These are phyloP conservation scores for Zymoseptoria pseudotritici DNA, from an alignment of 2,329 filamentous ascomycete genomes.

Conservation along the genomic window DNA sequence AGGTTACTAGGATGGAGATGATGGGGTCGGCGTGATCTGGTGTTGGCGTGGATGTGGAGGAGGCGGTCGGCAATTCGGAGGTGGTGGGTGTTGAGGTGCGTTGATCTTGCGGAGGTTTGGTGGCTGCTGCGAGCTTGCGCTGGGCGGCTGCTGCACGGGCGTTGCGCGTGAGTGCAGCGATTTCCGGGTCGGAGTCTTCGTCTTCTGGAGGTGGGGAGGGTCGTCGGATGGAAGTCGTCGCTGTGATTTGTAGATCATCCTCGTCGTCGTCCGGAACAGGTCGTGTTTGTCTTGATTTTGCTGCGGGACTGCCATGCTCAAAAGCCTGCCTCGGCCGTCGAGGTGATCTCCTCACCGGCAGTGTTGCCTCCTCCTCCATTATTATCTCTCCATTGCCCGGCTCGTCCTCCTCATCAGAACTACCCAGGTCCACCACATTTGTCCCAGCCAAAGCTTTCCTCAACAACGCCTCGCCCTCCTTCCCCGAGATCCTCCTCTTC, in stretches of 20 bases:
- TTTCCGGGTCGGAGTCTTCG: slow-evolving; percentile 35
- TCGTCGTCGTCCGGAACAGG: slow-evolving; percentile 11
- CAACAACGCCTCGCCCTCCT: slow-evolving; percentile 20
- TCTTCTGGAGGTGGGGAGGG: slow-evolving; percentile 9
- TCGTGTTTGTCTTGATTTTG: slow-evolving; percentile 7
- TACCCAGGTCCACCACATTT: slow-evolving; percentile 1
- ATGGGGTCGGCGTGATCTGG: slow-evolving; percentile 26
- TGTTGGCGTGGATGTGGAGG: background rate
- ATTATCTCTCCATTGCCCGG: background rate
- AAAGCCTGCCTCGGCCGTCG: slow-evolving; percentile 7
- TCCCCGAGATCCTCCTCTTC: slow-evolving; percentile 22
- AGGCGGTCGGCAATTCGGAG: background rate
- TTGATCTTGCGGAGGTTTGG: background rate
- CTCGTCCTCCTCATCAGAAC: slow-evolving; percentile 11
- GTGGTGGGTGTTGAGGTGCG: background rate
- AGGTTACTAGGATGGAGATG: slow-evolving; percentile 61
- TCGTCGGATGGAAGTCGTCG: background rate
- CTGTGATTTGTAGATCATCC: slow-evolving; percentile 10
- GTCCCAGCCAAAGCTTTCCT: slow-evolving; percentile 12
- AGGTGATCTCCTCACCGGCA: slow-evolving; percentile 9
- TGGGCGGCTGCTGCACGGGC: slow-evolving; percentile 31
- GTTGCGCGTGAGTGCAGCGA: slow-evolving; percentile 35
- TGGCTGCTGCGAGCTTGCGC: slow-evolving; percentile 5
- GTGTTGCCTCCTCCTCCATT: slow-evolving; percentile 2
- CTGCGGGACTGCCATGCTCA: background rate